Conservation (phyloP, 2,329 filamentous ascomycete species). For the Neopestalotiopsis sp. region DNA sequence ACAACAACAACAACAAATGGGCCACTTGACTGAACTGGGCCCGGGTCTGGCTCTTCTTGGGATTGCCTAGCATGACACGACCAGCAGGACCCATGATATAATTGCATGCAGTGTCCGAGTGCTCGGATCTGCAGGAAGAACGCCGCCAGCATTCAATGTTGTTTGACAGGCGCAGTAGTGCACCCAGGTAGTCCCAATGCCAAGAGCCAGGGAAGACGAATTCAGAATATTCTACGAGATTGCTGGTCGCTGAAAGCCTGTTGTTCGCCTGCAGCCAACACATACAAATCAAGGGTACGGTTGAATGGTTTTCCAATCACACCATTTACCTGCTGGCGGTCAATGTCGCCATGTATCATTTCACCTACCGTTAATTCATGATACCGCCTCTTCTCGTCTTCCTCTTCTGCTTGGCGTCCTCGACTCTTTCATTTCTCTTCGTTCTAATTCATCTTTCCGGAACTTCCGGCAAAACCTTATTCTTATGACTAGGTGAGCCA, state of each 20-base stretch:
- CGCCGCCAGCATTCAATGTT: not conserved
- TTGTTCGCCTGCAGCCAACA: too few relatives aligned
- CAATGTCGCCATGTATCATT: not conserved
- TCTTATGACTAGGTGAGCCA: too few relatives aligned
- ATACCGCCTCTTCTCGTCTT: too few relatives aligned
- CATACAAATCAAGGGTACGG: not conserved
- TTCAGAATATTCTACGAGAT: conserved; percentile 1
- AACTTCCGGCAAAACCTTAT: too few relatives aligned
- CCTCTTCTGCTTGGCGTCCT: too few relatives aligned
- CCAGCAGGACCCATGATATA: not conserved
- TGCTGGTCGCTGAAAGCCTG: not conserved
- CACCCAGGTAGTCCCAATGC: not conserved
- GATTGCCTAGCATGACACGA: not conserved
- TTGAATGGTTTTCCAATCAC: not conserved
- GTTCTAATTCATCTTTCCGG: too few relatives aligned
- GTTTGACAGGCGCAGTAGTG: not conserved
- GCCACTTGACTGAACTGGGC: not conserved
- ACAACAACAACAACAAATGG: not conserved
- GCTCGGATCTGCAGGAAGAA: not conserved
- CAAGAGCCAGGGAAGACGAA: not conserved
- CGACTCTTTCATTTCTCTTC: too few relatives aligned
- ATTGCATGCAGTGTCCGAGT: not conserved
- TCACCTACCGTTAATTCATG: not conserved
- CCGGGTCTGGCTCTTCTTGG: not conserved
- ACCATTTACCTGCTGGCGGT: not conserved